Evolutionary conservation across 1,139 yeast genomes (phyloP).

Genomic region (Suhomyces coccinellae): DNA sequence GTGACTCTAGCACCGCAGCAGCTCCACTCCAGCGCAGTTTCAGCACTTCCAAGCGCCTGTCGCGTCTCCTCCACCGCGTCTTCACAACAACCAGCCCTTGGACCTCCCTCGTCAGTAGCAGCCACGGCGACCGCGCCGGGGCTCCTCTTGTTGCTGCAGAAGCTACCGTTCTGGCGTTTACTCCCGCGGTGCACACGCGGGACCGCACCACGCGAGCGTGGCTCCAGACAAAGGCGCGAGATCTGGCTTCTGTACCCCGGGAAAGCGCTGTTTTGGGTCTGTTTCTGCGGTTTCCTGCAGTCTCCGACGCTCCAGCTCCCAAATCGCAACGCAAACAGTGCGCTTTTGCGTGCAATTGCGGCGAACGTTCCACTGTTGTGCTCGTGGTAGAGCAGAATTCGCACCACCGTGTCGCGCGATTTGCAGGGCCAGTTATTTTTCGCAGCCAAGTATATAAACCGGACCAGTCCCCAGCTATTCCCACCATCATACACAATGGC

Average conservation of each 20-base stretch:
- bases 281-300: neutral
- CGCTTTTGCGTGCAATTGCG: too few species aligned
- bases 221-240: neutral
- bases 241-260: neutral
- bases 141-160: conserved; percentile 1
- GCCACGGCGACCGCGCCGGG: neutral
- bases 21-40: neutral
- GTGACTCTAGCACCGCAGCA: too few species aligned
- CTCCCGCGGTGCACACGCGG: neutral
- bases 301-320: neutral
- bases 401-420: neutral
- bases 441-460: conserved; percentile 2
- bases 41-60: neutral
- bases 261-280: neutral
- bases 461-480: neutral
- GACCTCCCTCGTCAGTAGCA: conserved; percentile 1
- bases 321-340: too few species aligned
- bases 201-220: neutral
- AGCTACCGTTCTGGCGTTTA: neutral
- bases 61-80: too few species aligned
- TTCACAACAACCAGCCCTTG: too few species aligned
- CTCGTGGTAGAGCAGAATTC: neutral
- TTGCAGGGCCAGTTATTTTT: neutral
- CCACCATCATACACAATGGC: conserved; percentile 61
- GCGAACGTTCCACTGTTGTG: too few species aligned